These are phyloP conservation scores for Musa acuminata DNA, from an alignment of 176 grass and related monocot genomes.

Conservation along the genomic window DNA sequence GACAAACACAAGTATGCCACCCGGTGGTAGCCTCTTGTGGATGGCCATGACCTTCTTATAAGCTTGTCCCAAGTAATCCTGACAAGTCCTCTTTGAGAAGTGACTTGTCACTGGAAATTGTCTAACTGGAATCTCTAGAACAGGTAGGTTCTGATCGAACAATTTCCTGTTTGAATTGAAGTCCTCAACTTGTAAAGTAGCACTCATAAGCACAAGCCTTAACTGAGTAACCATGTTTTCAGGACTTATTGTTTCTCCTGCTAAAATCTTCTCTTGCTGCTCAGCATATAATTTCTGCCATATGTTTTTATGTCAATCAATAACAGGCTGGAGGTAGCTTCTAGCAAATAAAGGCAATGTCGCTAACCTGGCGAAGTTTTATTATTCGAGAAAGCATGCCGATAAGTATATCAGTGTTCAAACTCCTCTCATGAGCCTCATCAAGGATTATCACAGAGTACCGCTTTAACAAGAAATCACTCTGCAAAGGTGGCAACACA, in stretches of 20 bases:
- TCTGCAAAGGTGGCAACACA: slow-evolving; percentile 27
- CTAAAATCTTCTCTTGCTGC: slow-evolving; percentile 52
- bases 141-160: slow-evolving; percentile 59
- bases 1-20: slow-evolving; percentile 95
- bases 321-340: neutral
- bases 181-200: slow-evolving; percentile 80
- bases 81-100: slow-evolving; percentile 72
- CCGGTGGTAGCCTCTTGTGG: slow-evolving; percentile 77
- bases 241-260: slow-evolving; percentile 37
- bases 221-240: slow-evolving; percentile 59
- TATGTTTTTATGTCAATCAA: slow-evolving; percentile 22
- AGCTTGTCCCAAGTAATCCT: slow-evolving; percentile 84
- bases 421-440: slow-evolving; percentile 97
- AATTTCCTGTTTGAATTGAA: slow-evolving; percentile 82
- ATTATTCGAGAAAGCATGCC: slow-evolving; percentile 97
- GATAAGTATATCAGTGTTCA: slow-evolving; percentile 96
- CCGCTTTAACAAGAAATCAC: slow-evolving; percentile 60
- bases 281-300: slow-evolving; percentile 45
- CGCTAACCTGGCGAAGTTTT: slow-evolving; percentile 65
- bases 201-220: slow-evolving; percentile 95
- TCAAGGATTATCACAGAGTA: slow-evolving; percentile 97
- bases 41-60: slow-evolving; percentile 88
- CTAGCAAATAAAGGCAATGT: neutral
- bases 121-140: slow-evolving; percentile 65
- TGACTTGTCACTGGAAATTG: slow-evolving; percentile 86